Evolutionary conservation across 2,329 filamentous ascomycete species (phyloP).

Genomic region (Botrytis cinerea): DNA sequence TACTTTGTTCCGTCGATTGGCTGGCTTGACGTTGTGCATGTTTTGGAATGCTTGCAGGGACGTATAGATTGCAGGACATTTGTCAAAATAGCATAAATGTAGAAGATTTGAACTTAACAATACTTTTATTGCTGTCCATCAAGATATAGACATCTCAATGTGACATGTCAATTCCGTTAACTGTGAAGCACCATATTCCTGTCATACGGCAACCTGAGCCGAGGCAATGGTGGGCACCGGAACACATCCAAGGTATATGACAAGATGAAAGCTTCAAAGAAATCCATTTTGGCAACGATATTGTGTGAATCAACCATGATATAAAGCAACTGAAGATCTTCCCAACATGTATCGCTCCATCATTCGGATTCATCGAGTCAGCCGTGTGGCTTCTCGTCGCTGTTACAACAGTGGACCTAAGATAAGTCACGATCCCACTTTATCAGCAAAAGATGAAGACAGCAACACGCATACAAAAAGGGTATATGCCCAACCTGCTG

Average conservation of each 20-base stretch:
- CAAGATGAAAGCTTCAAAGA: background rate
- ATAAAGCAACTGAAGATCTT: background rate
- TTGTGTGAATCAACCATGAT: background rate
- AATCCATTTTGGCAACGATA: background rate
- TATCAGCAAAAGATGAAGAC: background rate
- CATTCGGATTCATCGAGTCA: background rate
- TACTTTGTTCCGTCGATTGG: constrained; percentile 10
- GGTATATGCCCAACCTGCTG: background rate
- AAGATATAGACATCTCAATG: background rate
- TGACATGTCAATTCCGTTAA: background rate
- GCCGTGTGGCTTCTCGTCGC: constrained; percentile 11
- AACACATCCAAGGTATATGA: constrained; percentile 3
- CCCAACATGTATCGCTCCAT: constrained; percentile 10
- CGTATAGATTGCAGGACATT: background rate
- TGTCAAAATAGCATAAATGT: background rate
- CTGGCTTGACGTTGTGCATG: background rate
- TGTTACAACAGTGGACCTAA: constrained; percentile 3
- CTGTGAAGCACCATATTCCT: background rate
- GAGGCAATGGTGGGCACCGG: constrained; percentile 6
- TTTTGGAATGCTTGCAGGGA: background rate
- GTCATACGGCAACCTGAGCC: background rate
- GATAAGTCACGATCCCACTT: background rate
- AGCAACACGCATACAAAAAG: background rate
- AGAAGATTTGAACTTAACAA: background rate
- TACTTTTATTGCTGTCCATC: background rate